phyloP scores from a whole-genome alignment of 768 basidiomycete genomes.

The Pisolithus albus region DNA sequence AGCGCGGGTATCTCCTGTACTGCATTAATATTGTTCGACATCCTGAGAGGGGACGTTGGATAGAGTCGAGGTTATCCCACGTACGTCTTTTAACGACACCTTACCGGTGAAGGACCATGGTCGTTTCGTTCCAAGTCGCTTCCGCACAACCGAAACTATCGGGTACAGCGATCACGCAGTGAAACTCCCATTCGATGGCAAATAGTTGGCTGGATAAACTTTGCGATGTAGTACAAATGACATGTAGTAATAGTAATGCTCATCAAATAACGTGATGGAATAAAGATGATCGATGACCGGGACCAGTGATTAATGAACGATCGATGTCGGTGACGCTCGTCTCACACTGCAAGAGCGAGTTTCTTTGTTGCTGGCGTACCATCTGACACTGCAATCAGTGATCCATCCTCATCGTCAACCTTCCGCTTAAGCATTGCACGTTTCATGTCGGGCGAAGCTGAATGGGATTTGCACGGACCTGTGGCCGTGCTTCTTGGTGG shows the following conservation, averaged over 20 bases:
- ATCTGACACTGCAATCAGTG: slow-evolving; percentile 26
- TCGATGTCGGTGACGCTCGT: neutral
- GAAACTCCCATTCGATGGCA: neutral
- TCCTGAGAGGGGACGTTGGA: neutral
- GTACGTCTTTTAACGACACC: slow-evolving; percentile 4
- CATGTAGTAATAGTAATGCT: slow-evolving; percentile 12
- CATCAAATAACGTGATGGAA: slow-evolving; percentile 28
- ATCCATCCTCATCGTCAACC: slow-evolving; percentile 46
- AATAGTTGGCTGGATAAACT: neutral
- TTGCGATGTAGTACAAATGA: slow-evolving; percentile 20
- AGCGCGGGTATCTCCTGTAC: slow-evolving; percentile 9
- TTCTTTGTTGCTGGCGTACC: slow-evolving; percentile 66
- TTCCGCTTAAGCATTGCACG: slow-evolving; percentile 68
- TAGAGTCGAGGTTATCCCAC: neutral
- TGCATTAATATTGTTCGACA: slow-evolving; percentile 1
- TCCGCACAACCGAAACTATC: no score
- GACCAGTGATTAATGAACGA: neutral
- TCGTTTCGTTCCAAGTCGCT: no score
- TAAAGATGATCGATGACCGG: slow-evolving; percentile 18
- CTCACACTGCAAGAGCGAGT: slow-evolving; percentile 40
- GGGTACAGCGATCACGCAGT: no score
- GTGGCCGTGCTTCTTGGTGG: slow-evolving; percentile 28
- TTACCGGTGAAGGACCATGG: no score
- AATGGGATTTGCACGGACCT: slow-evolving; percentile 33
- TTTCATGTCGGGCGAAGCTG: slow-evolving; percentile 49